Base-by-base conservation (phyloP, 345 rosid genomes). In the Dimocarpus longan region DNA sequence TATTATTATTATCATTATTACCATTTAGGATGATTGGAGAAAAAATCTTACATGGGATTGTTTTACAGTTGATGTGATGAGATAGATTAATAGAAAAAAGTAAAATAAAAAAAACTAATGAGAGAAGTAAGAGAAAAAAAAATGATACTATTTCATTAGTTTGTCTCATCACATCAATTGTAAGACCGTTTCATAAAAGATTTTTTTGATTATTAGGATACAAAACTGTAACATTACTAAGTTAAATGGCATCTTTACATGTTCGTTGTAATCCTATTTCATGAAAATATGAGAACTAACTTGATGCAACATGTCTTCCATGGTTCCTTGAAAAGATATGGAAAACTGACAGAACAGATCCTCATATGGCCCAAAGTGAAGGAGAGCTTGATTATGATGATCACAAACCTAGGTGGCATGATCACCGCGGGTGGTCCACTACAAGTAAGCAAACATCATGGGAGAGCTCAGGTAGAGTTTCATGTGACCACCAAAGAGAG, bases 401-500 rank as follows among this genome's bases (percentile, higher is more conserved):
- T 69, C 54, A 56, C 52, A 82, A 74, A 76, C 85, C 80, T 13
- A 69, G 84, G 73, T 70, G 86, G 50, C 62, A 80, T 66, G 86
- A 86, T 63, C 82, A 46, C 16, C 59, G 16, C 7, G 16, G 82
- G 68, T 71, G 86, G 84, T 67, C 37, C 57, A 78, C 37, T 32
- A 2, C 71, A 19, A 87, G 80, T 82, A 81, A 73, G 81, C 68
- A 56, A 66, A 32, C 37, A 32, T 54, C n/a, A 16, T 63, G 80
- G 80, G 60, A 81, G 73, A 71, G 42, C 59, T 81, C 54, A 10
- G 81, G 90, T 26, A 90, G 95, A 81, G 85, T 82, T 79, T 91
- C 96, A 28, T 86, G 87, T 65, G 96, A 91, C 69, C 28, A 26
- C 28, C 87, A 87, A 50, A 83, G 91, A 80, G 97, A 94, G 54